Percentiles rank a stretch among this genome's conserved stretches.
Evolutionary conservation across 768 basidiomycete genomes (phyloP).

Genomic region (Lyophyllum semitale): DNA sequence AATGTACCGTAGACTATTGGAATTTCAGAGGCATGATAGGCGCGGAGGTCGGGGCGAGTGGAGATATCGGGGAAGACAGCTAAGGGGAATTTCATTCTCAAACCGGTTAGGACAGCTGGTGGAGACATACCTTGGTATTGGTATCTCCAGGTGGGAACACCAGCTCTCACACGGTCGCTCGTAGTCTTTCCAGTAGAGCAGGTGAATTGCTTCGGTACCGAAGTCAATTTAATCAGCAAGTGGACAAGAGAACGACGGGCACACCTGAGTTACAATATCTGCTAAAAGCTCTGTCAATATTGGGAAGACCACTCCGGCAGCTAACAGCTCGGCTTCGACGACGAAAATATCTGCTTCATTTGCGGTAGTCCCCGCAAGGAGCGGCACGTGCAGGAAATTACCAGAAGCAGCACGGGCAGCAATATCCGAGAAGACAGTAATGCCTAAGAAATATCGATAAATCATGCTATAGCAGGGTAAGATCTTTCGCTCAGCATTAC

Average conservation of each 20-base stretch:
- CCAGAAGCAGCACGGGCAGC: slow-evolving; percentile 17
- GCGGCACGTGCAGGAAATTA: slow-evolving; percentile 21
- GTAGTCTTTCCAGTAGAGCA: slow-evolving; percentile 31
- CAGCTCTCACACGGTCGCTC: slow-evolving; percentile 27
- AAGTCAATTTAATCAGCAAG: neutral
- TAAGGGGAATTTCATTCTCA: slow-evolving; percentile 7
- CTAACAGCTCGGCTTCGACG: slow-evolving; percentile 26
- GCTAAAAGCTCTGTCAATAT: slow-evolving; percentile 29
- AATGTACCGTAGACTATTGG: slow-evolving; percentile 41
- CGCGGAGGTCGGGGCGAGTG: slow-evolving; percentile 31
- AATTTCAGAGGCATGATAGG: slow-evolving; percentile 40
- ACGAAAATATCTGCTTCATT: slow-evolving; percentile 39
- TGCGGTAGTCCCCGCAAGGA: slow-evolving; percentile 28
- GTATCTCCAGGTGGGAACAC: slow-evolving; percentile 22
- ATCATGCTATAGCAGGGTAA: neutral
- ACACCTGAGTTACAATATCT: slow-evolving; percentile 32
- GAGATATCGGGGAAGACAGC: slow-evolving; percentile 40
- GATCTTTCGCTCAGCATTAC: slow-evolving; percentile 13
- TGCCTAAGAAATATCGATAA: slow-evolving; percentile 19
- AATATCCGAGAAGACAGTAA: slow-evolving; percentile 34
- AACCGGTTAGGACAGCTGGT: neutral
- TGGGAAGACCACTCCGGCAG: slow-evolving; percentile 27
- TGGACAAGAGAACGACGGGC: neutral
- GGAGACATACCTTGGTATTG: slow-evolving; percentile 24
- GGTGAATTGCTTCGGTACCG: slow-evolving; percentile 25